A percentile compares a stretch with the other conserved stretches of the same genome.
These are phyloP conservation scores for Neospermospora avenae DNA, from an alignment of 2,329 filamentous ascomycete genomes.

Conservation along the genomic window DNA sequence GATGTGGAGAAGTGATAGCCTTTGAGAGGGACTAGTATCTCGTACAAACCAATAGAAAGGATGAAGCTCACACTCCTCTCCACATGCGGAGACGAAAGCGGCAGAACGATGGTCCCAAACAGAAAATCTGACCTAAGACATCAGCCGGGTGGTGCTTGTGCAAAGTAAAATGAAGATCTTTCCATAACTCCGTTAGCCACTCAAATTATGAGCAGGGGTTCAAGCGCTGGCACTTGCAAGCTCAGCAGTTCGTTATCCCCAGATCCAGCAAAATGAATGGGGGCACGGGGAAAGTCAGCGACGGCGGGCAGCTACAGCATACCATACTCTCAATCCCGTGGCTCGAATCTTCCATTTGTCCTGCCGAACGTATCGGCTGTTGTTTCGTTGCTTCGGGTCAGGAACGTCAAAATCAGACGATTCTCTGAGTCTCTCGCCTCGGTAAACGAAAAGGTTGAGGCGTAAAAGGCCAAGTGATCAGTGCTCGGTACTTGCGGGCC, in stretches of 20 bases:
- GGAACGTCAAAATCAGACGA: background rate
- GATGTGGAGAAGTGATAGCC: background rate
- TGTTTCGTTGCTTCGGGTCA: background rate
- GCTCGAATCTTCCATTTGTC: conserved; percentile 7
- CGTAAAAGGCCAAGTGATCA: conserved; percentile 3
- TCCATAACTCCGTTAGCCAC: conserved; percentile 10
- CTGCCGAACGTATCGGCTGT: conserved; percentile 6
- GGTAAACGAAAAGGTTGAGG: background rate
- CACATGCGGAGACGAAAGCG: conserved; percentile 4
- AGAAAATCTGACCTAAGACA: background rate
- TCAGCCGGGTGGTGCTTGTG: background rate
- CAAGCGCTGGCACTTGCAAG: background rate
- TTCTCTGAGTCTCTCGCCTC: background rate
- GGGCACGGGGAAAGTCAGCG: conserved; percentile 6
- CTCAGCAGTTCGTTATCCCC: background rate
- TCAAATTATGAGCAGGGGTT: background rate
- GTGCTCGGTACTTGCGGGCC: conserved; percentile 9
- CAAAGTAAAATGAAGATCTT: background rate
- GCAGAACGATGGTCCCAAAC: conserved; percentile 1
- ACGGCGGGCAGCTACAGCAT: background rate
- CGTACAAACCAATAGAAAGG: conserved; percentile 14
- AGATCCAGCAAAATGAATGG: background rate
- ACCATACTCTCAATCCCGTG: conserved; percentile 2
- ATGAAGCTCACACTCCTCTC: conserved; percentile 6
- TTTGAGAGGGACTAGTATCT: conserved; percentile 4